phyloP scores from a whole-genome alignment of 371 early-diverging fungal genomes.

The Apophysomyces ossiformis region DNA sequence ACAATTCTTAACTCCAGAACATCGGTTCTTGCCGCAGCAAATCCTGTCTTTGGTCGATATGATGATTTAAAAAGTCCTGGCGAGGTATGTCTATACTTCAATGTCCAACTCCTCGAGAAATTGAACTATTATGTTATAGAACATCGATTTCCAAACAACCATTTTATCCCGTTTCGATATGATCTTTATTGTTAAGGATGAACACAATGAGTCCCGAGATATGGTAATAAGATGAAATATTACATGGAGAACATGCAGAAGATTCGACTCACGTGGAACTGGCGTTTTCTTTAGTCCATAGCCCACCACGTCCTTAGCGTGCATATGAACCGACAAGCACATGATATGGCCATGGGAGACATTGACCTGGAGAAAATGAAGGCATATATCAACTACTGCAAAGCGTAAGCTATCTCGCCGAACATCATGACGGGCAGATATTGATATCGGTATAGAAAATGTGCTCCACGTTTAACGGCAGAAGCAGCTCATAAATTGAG shows the following conservation, averaged over 20 bases:
- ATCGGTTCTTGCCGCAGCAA: slow-evolving; percentile 99
- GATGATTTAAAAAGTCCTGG: slow-evolving; percentile 98
- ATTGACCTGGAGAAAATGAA: slow-evolving; percentile 93
- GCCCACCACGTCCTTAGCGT: slow-evolving; percentile 94
- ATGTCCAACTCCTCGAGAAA: background rate
- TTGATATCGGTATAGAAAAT: slow-evolving; percentile 60
- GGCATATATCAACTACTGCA: slow-evolving; percentile 94
- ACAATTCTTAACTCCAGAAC: slow-evolving; percentile 99
- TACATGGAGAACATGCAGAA: background rate
- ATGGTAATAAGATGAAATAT: slow-evolving; percentile 42
- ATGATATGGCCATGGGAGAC: slow-evolving; percentile 72
- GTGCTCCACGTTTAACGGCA: slow-evolving; percentile 89
- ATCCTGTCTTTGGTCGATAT: slow-evolving; percentile 99
- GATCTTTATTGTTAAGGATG: slow-evolving; percentile 97
- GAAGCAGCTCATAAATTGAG: slow-evolving; percentile 92
- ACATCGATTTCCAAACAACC: slow-evolving; percentile 99
- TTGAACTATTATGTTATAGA: slow-evolving; percentile 50
- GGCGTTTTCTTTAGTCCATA: slow-evolving; percentile 62
- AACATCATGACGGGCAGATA: background rate
- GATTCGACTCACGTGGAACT: slow-evolving; percentile 5
- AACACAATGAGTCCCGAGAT: slow-evolving; percentile 85
- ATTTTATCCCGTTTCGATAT: slow-evolving; percentile 98
- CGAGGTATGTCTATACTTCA: slow-evolving; percentile 57
- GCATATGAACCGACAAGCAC: slow-evolving; percentile 79
- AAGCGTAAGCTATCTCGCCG: slow-evolving; percentile 60